These are phyloP conservation scores for Diaporthe sp. DNA, from an alignment of 2,329 filamentous ascomycete genomes.

Conservation along the genomic window DNA sequence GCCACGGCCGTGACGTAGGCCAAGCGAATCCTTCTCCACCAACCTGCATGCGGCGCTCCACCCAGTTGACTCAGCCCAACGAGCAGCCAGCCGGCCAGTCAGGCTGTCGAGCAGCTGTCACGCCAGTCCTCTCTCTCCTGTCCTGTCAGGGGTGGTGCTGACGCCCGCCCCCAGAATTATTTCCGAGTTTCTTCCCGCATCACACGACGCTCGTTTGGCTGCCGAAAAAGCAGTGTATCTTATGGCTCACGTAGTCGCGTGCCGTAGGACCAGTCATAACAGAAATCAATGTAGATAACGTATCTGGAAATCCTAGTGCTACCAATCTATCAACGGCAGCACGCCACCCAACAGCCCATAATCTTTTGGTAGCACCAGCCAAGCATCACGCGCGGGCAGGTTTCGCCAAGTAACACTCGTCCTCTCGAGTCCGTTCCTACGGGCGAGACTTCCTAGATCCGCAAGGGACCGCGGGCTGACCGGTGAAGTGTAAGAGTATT, in stretches of 20 bases:
- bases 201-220: not conserved
- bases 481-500: not conserved
- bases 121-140: not conserved
- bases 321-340: not conserved
- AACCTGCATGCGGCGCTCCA: conserved; percentile 21
- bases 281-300: too few species aligned
- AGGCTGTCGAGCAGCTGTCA: not conserved
- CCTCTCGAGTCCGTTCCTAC: too few species aligned
- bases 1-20: conserved; percentile 14
- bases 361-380: not conserved
- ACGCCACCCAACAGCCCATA: not conserved
- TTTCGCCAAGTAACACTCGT: not conserved
- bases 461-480: too few species aligned
- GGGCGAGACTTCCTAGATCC: not conserved
- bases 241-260: too few species aligned
- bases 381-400: not conserved
- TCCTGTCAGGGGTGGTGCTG: not conserved
- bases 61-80: conserved; percentile 12
- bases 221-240: not conserved
- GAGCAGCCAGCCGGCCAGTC: not conserved
- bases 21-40: conserved; percentile 25
- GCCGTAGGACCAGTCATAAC: not conserved
- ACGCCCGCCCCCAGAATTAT: too few species aligned
- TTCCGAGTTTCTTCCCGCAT: not conserved
- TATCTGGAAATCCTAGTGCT: not conserved